Evolutionary conservation across 1,284 basidiomycete species (phyloP).

Genomic region (Apiotrichum veenhuisii): DNA sequence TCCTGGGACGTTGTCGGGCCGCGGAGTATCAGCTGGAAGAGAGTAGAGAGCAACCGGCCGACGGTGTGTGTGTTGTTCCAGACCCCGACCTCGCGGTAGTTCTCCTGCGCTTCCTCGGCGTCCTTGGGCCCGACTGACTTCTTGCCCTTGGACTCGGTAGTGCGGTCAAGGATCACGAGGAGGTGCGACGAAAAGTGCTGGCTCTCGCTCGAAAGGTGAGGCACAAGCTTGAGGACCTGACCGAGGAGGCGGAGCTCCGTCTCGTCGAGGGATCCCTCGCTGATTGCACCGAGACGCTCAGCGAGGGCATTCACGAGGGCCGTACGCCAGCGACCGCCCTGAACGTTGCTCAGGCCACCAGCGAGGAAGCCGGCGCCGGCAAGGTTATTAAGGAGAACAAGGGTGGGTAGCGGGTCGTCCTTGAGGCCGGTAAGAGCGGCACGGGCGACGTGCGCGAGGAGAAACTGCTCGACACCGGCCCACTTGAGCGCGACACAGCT

Average conservation of each 20-base stretch:
- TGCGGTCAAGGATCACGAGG: conserved; percentile 12
- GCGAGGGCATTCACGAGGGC: conserved; percentile 29
- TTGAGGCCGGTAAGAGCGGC: conserved; percentile 29
- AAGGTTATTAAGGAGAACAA: conserved; percentile 45
- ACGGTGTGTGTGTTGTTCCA: conserved; percentile 40
- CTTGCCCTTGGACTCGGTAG: conserved; percentile 3
- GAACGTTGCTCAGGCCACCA: conserved; percentile 44
- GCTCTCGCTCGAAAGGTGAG: conserved; percentile 28
- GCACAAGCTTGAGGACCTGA: conserved; percentile 33
- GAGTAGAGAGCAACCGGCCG: conserved; percentile 21
- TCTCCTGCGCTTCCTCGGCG: conserved; percentile 6
- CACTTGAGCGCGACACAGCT: conserved; percentile 44
- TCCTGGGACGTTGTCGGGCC: conserved; percentile 24
- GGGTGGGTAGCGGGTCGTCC: conserved; percentile 36
- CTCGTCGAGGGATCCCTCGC: conserved; percentile 4
- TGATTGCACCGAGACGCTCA: conserved; percentile 2
- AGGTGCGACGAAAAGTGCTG: conserved; percentile 20
- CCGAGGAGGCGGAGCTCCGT: conserved; percentile 28
- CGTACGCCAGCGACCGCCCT: conserved; percentile 47
- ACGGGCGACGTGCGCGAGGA: conserved; percentile 33
- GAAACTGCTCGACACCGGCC: conserved; percentile 49
- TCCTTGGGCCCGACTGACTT: background rate
- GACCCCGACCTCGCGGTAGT: conserved; percentile 25
- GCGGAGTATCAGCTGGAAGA: conserved; percentile 48
- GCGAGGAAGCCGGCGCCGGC: conserved; percentile 40